Base-by-base conservation (phyloP, 106 monocot species). In the Iris macrosiphon region DNA sequence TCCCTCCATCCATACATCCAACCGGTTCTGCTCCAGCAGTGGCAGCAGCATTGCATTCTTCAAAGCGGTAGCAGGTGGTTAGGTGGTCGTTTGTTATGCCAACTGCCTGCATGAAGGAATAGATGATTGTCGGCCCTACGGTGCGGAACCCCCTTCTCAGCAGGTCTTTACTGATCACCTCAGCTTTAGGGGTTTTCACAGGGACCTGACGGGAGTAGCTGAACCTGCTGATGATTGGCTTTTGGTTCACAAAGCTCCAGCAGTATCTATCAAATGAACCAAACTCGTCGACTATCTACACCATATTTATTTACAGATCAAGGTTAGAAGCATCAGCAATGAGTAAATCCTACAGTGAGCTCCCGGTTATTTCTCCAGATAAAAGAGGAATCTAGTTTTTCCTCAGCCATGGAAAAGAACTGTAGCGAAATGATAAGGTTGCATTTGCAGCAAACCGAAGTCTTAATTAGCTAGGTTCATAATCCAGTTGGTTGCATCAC, bases 181-280 rank as follows among this genome's bases (percentile, higher is more conserved):
- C 84, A 0, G 89, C 66, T 68, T 84, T 90, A 0, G 89, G 78
- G 2, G 72, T 81, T 54, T 68, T 90, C 7, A 59, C 71, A 3
- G 89, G 81, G 4, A 81, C 69, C 55, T 81, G 80, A 22, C 75
- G 84, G 10, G 65, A 31, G 32, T 77, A 79, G n/a, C 75, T 71
- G 50, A 71, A 81, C 22, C 65, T 30, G 39, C 38, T 84, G 0
- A 48, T 24, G 1, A 84, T 63, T 1, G 81, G 84, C 46, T 78
- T 84, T 41, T 78, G 64, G 59, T 81, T 84, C n/a, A 72, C 75
- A 57, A 90, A 81, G 24, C 70, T 63, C 74, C 84, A 85, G 45
- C 67, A 77, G 50, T 84, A 84, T 40, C 64, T 51, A 50, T 56
- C 46, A 32, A 89, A 80, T 16, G 89, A 84, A 16, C 89, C 84